A percentile compares a stretch with the other conserved stretches of the same genome.
phyloP scores from a whole-genome alignment of 176 grass and related monocot genomes.

The Cenchrus fungigraminus region DNA sequence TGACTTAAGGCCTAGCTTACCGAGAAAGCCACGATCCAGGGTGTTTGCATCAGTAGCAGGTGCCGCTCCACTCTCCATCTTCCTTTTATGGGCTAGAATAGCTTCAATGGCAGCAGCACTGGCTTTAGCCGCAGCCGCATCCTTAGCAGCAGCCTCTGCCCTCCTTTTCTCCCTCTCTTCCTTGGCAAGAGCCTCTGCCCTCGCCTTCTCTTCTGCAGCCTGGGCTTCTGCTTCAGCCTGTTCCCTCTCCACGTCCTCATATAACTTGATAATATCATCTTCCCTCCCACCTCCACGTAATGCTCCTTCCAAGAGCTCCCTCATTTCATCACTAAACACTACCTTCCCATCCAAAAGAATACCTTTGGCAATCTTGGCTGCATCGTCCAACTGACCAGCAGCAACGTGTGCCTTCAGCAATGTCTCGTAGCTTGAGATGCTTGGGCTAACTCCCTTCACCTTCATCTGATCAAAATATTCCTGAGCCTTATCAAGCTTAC shows the following conservation, averaged over 20 bases:
- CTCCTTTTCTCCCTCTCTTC: slow-evolving; percentile 75
- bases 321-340: slow-evolving; percentile 57
- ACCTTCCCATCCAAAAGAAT: slow-evolving; percentile 57
- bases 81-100: slow-evolving; percentile 55
- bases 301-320: slow-evolving; percentile 59
- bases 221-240: slow-evolving; percentile 59
- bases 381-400: slow-evolving; percentile 12
- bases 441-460: slow-evolving; percentile 58
- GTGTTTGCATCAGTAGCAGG: slow-evolving; percentile 18
- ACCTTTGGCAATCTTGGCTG: slow-evolving; percentile 27
- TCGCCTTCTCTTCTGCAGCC: not conserved
- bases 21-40: slow-evolving; percentile 33
- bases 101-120: slow-evolving; percentile 54
- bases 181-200: slow-evolving; percentile 63
- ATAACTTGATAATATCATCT: slow-evolving; percentile 61
- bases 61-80: slow-evolving; percentile 39
- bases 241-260: slow-evolving; percentile 68
- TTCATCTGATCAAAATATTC: slow-evolving; percentile 71
- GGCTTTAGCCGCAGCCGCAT: slow-evolving; percentile 75
- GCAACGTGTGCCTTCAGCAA: slow-evolving; percentile 55
- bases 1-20: slow-evolving; percentile 44
- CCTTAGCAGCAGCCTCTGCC: slow-evolving; percentile 63
- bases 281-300: slow-evolving; percentile 65
- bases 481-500: slow-evolving; percentile 58
- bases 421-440: slow-evolving; percentile 58